A percentile compares a stretch with the other conserved stretches of the same genome.
Conservation (phyloP, 2,329 filamentous ascomycete species). For the Penicillium sp. region DNA sequence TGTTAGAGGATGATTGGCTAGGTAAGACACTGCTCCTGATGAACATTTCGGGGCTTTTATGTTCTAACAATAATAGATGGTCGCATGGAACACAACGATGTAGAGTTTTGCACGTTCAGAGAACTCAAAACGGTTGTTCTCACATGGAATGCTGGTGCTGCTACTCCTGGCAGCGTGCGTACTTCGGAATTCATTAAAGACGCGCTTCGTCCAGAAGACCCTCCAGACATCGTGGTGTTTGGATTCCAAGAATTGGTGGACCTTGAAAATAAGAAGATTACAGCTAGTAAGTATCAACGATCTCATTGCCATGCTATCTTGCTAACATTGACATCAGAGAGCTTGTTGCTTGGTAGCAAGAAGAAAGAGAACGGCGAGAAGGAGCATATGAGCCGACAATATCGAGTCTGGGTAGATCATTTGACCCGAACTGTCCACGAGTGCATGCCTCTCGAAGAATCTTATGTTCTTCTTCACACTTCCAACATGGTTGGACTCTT, state of each 20-base stretch:
- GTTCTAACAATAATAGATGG: slow-evolving; percentile 54
- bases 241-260: slow-evolving; percentile 99
- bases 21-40: slow-evolving; percentile 43
- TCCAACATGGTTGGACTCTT: slow-evolving; percentile 91
- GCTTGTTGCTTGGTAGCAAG: slow-evolving; percentile 74
- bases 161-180: slow-evolving; percentile 79
- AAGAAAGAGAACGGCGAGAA: slow-evolving; percentile 77
- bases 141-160: slow-evolving; percentile 98
- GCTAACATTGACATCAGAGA: slow-evolving; percentile 51
- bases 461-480: slow-evolving; percentile 85
- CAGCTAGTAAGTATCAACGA: slow-evolving; percentile 65
- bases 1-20: slow-evolving; percentile 93
- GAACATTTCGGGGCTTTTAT: not conserved
- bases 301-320: not conserved
- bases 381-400: slow-evolving; percentile 95
- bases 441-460: slow-evolving; percentile 71
- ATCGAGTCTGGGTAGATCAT: slow-evolving; percentile 94
- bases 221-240: slow-evolving; percentile 89
- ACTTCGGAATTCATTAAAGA: slow-evolving; percentile 80
- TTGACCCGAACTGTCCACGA: slow-evolving; percentile 80
- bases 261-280: slow-evolving; percentile 94
- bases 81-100: slow-evolving; percentile 81
- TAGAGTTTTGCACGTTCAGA: slow-evolving; percentile 81
- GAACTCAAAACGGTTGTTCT: slow-evolving; percentile 77
- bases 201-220: slow-evolving; percentile 71